Conservation (phyloP, 176 grass and related monocot genomes). For the Rhipidocladum racemiflorum region DNA sequence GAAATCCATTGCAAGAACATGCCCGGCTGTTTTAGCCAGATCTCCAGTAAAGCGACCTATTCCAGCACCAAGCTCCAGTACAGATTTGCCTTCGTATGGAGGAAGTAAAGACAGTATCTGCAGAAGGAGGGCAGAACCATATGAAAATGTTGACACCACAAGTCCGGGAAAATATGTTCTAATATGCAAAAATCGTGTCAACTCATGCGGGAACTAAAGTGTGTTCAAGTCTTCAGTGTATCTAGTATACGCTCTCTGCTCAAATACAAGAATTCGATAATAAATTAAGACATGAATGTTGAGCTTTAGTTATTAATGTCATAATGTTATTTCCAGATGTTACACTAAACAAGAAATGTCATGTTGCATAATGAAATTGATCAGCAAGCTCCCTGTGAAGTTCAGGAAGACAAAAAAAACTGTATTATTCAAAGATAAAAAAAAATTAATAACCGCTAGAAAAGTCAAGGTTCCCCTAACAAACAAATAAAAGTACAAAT, state of each 20-base stretch:
- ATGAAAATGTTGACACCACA: slow-evolving; percentile 11
- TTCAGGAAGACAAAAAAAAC: background rate
- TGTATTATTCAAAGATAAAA: background rate
- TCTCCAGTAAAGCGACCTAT: slow-evolving; percentile 96
- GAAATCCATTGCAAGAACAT: slow-evolving; percentile 88
- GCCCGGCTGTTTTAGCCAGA: slow-evolving; percentile 72
- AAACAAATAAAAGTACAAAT: background rate
- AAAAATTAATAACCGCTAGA: background rate
- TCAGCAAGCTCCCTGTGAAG: background rate
- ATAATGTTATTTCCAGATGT: background rate
- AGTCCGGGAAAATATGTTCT: background rate
- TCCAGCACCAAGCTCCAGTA: slow-evolving; percentile 93
- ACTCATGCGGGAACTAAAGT: background rate
- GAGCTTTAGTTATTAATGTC: background rate
- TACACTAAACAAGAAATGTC: background rate
- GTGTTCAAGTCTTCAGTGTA: background rate
- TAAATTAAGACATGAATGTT: background rate
- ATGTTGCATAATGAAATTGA: background rate
- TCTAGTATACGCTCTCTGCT: background rate
- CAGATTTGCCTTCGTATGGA: slow-evolving; percentile 73
- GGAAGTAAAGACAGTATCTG: slow-evolving; percentile 93
- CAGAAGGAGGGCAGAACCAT: background rate
- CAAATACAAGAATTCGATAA: background rate
- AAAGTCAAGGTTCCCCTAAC: background rate
- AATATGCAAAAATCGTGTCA: background rate